Conservation (phyloP, 352 stramenopile genomes). For the Phytophthora fragariaefolia region DNA sequence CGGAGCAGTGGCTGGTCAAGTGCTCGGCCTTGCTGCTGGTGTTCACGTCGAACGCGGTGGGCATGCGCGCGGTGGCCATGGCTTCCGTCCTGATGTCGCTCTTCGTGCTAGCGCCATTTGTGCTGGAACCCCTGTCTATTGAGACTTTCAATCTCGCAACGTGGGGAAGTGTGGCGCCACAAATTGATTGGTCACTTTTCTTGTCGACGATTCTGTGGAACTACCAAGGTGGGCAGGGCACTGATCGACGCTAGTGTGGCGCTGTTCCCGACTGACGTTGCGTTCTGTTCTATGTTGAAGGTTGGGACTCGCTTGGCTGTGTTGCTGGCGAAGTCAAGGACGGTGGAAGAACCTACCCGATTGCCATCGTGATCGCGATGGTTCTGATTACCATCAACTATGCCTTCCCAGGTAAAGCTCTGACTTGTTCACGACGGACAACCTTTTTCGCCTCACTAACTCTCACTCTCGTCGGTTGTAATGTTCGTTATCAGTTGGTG, state of each 20-base stretch:
- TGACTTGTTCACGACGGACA: not conserved
- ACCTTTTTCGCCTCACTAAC: not conserved
- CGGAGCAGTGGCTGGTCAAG: constrained; percentile 79
- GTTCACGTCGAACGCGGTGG: constrained; percentile 72
- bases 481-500: constrained; percentile 49
- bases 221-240: constrained; percentile 63
- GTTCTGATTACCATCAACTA: constrained; percentile 88
- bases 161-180: constrained; percentile 68
- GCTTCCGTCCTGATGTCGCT: constrained; percentile 84
- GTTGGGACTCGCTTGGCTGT: constrained; percentile 85
- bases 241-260: not conserved
- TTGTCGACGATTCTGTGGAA: constrained; percentile 89
- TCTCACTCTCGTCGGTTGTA: not conserved
- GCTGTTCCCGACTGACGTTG: not conserved
- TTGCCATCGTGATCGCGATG: constrained; percentile 85
- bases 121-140: constrained; percentile 77
- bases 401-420: constrained; percentile 63
- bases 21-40: constrained; percentile 71
- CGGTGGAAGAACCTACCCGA: constrained; percentile 79
- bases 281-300: constrained; percentile 23
- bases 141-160: constrained; percentile 77
- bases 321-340: constrained; percentile 89
- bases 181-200: constrained; percentile 88
- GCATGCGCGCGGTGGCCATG: constrained; percentile 79
- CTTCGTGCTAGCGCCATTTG: constrained; percentile 82